Evolutionary conservation across 495 filamentous ascomycete genomes (phyloP).

Genomic region (Trichodelitschia bisporula): DNA sequence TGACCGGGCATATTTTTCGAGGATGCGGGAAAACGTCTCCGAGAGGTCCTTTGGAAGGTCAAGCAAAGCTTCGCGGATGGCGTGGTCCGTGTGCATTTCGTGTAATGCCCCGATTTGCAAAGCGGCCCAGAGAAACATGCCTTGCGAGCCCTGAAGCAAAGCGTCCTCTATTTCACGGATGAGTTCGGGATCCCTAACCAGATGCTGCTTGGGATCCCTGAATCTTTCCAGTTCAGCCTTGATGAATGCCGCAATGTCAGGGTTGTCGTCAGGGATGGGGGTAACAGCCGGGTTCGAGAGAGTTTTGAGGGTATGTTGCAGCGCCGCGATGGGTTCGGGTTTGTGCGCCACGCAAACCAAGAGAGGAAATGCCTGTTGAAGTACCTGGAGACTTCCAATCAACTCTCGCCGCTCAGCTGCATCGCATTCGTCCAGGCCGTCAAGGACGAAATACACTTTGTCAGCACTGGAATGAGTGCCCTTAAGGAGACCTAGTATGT

Average conservation of each 20-base stretch:
- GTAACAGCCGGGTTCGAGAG: conserved; percentile 5
- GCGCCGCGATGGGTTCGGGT: conserved; percentile 9
- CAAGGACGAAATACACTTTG: conserved; percentile 15
- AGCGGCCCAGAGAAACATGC: conserved; percentile 24
- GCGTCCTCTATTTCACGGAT: conserved; percentile 16
- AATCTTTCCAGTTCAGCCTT: conserved; percentile 13
- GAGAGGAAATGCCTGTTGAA: conserved; percentile 11
- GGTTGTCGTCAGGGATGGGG: conserved; percentile 16
- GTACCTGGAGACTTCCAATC: conserved; percentile 7
- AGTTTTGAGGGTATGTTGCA: conserved; percentile 4
- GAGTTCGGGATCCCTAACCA: conserved; percentile 15
- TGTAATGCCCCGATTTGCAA: conserved; percentile 21
- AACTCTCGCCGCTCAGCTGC: conserved; percentile 8
- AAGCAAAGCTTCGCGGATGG: conserved; percentile 16
- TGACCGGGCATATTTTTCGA: conserved; percentile 10
- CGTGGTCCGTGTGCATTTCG: conserved; percentile 17
- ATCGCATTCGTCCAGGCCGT: conserved; percentile 19
- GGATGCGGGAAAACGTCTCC: conserved; percentile 18
- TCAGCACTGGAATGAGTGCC: conserved; percentile 5
- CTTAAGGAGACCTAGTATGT: conserved; percentile 7
- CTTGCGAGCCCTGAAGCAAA: conserved; percentile 14
- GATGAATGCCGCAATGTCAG: conserved; percentile 19
- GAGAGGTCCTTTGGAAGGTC: conserved; percentile 20
- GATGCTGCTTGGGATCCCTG: conserved; percentile 13
- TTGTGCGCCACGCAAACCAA: conserved; percentile 15